Conservation (phyloP, 495 filamentous ascomycete genomes). For the Umbilicaria muhlenbergii region DNA sequence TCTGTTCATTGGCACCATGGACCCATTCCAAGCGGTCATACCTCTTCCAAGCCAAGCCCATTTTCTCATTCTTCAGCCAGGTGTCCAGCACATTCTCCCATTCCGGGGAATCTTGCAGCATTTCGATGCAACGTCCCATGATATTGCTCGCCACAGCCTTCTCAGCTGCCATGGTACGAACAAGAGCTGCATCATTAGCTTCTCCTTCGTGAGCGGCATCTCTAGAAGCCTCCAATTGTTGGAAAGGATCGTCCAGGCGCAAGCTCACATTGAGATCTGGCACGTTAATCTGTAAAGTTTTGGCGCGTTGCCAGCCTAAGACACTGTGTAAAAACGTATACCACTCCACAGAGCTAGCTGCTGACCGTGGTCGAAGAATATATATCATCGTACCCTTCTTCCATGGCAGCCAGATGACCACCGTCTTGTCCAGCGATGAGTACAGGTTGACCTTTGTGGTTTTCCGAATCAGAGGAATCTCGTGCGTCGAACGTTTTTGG, state of each 20-base stretch:
- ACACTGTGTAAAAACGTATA: slow-evolving; percentile 53
- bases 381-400: slow-evolving; percentile 46
- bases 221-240: slow-evolving; percentile 30
- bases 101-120: slow-evolving; percentile 40
- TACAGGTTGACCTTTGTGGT: slow-evolving; percentile 48
- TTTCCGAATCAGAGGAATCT: slow-evolving; percentile 39
- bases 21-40: slow-evolving; percentile 68
- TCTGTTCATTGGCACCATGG: slow-evolving; percentile 50
- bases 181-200: slow-evolving; percentile 26
- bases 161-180: slow-evolving; percentile 32
- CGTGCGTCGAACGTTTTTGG: slow-evolving; percentile 35
- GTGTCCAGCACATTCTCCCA: slow-evolving; percentile 45
- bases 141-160: slow-evolving; percentile 39
- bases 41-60: slow-evolving; percentile 62
- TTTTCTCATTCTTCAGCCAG: slow-evolving; percentile 45
- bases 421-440: slow-evolving; percentile 55
- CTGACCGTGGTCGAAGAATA: slow-evolving; percentile 49
- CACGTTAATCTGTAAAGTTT: slow-evolving; percentile 46
- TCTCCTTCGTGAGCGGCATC: slow-evolving; percentile 17
- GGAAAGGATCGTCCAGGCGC: slow-evolving; percentile 48
- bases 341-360: slow-evolving; percentile 55
- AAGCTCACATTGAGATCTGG: slow-evolving; percentile 52
- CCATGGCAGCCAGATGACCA: slow-evolving; percentile 48
- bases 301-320: slow-evolving; percentile 43
- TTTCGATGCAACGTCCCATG: slow-evolving; percentile 39